A percentile compares a stretch with the other conserved stretches of the same genome.
Conservation (phyloP, 2,329 filamentous ascomycete genomes). For the Xylaria digitata region DNA sequence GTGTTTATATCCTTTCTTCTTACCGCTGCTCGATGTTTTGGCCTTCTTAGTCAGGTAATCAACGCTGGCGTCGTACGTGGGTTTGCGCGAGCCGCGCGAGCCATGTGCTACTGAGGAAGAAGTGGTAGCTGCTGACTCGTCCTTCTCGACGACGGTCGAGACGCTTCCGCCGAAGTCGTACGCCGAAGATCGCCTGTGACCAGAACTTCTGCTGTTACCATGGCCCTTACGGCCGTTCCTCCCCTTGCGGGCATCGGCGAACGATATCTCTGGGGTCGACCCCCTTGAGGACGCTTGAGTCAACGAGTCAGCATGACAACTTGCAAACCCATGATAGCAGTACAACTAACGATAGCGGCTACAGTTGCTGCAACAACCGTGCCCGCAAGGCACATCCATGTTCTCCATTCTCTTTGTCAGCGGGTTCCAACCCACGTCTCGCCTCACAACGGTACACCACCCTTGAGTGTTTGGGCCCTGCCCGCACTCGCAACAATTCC, state of each 20-base stretch:
- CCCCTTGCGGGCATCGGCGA: slow-evolving; percentile 53
- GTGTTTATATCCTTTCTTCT: slow-evolving; percentile 47
- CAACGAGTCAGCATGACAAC: slow-evolving; percentile 29
- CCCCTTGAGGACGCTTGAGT: slow-evolving; percentile 50
- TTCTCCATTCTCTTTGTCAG: slow-evolving; percentile 49
- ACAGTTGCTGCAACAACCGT: slow-evolving; percentile 65
- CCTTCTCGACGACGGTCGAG: slow-evolving; percentile 42
- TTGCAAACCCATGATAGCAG: not conserved
- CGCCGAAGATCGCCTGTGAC: slow-evolving; percentile 41
- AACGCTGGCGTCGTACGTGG: slow-evolving; percentile 40
- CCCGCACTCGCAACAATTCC: slow-evolving; percentile 66
- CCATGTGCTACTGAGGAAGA: slow-evolving; percentile 39
- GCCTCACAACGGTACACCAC: slow-evolving; percentile 61
- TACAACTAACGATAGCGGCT: slow-evolving; percentile 56
- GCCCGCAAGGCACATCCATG: slow-evolving; percentile 59
- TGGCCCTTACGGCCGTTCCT: slow-evolving; percentile 54
- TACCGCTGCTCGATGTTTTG: slow-evolving; percentile 43
- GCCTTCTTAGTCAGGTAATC: slow-evolving; percentile 45
- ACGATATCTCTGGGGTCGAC: slow-evolving; percentile 53
- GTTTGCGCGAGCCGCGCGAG: slow-evolving; percentile 41
- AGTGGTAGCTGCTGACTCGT: slow-evolving; percentile 33
- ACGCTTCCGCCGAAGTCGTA: slow-evolving; percentile 44
- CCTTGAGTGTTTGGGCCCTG: slow-evolving; percentile 63
- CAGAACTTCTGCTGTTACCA: slow-evolving; percentile 42
- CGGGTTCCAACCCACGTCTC: slow-evolving; percentile 43